Base-by-base conservation (phyloP, 768 basidiomycete species). In the Mycena leptocephala region DNA sequence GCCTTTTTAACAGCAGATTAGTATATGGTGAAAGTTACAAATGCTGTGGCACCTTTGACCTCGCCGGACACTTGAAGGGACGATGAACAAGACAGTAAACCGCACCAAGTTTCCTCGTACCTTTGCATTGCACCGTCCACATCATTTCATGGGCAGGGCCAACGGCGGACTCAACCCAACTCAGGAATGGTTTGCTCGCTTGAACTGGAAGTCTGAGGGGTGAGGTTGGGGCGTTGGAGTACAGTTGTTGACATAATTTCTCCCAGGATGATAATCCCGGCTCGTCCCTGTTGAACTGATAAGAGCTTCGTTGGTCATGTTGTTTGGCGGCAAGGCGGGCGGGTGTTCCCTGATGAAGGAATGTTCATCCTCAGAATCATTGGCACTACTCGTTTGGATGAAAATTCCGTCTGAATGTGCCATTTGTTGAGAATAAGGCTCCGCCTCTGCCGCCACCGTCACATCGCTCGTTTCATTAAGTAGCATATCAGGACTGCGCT, bases 81-180 rank as follows among this genome's bases (percentile, higher is more conserved):
- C 18, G 43, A 13, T 37, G 39, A 78, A 28, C 16, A 51, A 30
- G 28, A 70, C n/a, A 20, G 8, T 1, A 2, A 8, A 59, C 10
- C 61, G 62, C 28, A n/a, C n/a, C 11, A 30, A 33, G 14, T 20
- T 51, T 28, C n/a, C 56, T 69, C 90, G 78, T 78, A 93, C 93
- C 85, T 84, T 91, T 93, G 82, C 92, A 93, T 26, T 87, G 81
- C n/a, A 86, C 82, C 11, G 86, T 90, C 93, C 93, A 94, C 26
- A 79, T 70, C 33, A 85, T 78, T 14, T 84, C 82, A 77, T 90
- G 81, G 11, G 87, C 72, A 0, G 86, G 89, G 0, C 93, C 93
- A 6, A 83, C 76, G 2, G 53, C 76, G 0, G 77, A 80, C 61
- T 90, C 88, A 18, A 67, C 82, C 84, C 85, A 93, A 55, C 82